Conservation (phyloP, 2,329 filamentous ascomycete species). For the Colletotrichum sp. region DNA sequence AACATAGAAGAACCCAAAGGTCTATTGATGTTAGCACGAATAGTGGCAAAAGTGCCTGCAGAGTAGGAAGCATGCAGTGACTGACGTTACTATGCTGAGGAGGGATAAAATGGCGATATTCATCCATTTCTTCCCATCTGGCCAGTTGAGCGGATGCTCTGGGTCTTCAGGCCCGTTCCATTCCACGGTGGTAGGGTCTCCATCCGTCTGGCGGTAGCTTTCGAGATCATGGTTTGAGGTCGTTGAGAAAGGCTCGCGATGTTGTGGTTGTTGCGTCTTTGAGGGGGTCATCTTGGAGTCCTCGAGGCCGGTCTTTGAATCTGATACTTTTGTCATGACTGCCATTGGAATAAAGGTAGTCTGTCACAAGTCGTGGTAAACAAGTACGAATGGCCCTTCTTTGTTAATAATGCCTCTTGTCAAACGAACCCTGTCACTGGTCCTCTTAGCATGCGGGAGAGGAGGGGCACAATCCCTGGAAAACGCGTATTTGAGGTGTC, state of each 20-base stretch:
- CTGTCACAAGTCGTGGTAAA: neutral
- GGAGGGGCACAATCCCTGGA: neutral
- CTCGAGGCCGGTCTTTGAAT: neutral
- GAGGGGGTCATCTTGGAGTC: neutral
- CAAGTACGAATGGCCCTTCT: neutral
- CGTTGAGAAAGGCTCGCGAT: neutral
- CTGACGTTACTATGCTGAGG: slow-evolving; percentile 35
- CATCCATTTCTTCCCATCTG: slow-evolving; percentile 35
- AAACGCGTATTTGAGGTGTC: neutral
- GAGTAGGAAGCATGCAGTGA: no score
- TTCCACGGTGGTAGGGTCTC: slow-evolving; percentile 44
- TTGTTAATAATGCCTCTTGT: neutral
- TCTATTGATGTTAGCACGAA: no score
- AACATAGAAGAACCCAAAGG: slow-evolving; percentile 56
- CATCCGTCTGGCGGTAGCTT: neutral
- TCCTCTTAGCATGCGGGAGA: neutral
- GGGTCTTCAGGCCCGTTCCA: slow-evolving; percentile 66
- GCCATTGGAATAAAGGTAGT: neutral
- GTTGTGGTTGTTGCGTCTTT: neutral
- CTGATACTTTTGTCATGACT: neutral
- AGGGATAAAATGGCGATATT: slow-evolving; percentile 40
- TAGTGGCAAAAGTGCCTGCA: no score
- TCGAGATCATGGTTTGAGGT: neutral
- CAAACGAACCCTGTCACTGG: neutral
- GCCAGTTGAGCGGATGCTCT: slow-evolving; percentile 67